Evolutionary conservation across 2,329 filamentous ascomycete genomes (phyloP).

Genomic region (Colletotrichum spinosum): DNA sequence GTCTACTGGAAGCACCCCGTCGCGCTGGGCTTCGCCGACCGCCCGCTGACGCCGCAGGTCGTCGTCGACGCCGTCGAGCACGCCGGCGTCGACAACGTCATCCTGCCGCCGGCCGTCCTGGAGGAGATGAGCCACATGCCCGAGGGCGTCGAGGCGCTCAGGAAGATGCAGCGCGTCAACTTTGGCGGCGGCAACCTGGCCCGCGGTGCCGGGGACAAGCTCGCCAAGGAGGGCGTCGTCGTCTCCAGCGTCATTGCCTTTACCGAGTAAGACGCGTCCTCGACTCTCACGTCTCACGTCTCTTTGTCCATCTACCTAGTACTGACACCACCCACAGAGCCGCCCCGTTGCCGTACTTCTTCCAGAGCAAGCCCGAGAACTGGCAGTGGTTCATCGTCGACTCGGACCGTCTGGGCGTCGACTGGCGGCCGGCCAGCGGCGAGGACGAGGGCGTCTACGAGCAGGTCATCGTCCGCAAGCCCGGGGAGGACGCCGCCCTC

Average conservation of each 20-base stretch:
- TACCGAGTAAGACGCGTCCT: conserved; percentile 51
- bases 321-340: conserved; percentile 42
- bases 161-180: conserved; percentile 47
- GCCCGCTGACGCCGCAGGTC: conserved; percentile 49
- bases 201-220: conserved; percentile 50
- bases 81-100: conserved; percentile 41
- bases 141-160: conserved; percentile 45
- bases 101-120: conserved; percentile 54
- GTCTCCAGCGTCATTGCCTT: conserved; percentile 53
- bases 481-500: conserved; percentile 49
- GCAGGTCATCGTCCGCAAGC: conserved; percentile 52
- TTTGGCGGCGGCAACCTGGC: conserved; percentile 55
- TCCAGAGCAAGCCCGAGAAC: conserved; percentile 43
- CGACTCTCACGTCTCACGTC: no score
- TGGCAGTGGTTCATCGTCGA: conserved; percentile 44
- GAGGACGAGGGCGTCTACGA: conserved; percentile 49
- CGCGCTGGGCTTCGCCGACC: conserved; percentile 46
- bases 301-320: no score
- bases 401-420: conserved; percentile 53
- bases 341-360: conserved; percentile 52
- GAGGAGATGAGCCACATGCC: conserved; percentile 54
- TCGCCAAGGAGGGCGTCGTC: conserved; percentile 49
- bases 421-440: conserved; percentile 49
- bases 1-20: conserved; percentile 47
- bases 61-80: conserved; percentile 46